Base-by-base conservation (phyloP, 2,329 filamentous ascomycete species). In the Xylaria sp. region DNA sequence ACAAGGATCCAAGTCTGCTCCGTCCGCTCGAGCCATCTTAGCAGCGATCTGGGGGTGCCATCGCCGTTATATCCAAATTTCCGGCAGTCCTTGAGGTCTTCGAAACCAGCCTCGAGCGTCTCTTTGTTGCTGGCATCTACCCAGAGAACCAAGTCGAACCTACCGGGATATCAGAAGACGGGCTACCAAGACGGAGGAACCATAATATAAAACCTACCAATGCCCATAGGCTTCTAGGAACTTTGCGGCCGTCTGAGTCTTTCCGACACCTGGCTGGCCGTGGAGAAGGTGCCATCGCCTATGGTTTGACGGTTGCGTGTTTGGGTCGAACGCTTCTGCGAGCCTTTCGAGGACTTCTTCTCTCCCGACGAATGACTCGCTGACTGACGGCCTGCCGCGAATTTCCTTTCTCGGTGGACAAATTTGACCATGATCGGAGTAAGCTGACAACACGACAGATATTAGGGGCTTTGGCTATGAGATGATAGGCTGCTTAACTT, bases 201-300 rank as follows among this genome's bases (percentile, higher is more conserved):
- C n/a, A n/a, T n/a, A n/a, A n/a, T n/a, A n/a, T n/a, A n/a, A 13
- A 34, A 13, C 54, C n/a, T 57, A 63, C 67, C 52, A 50, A 2
- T 59, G 34, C 11, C 61, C 52, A 1, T 56, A 34, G 2, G 39
- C 29, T 8, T 71, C 64, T 0, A 56, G 40, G 4, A 68, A 66
- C 20, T 62, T 69, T 2, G 68, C 24, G 0, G 64, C 68, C 3
- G 70, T 68, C n/a, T 71, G 63, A 0, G 65, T 71, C 39, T 72
- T 72, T 0, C 70, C 69, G 0, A 64, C 59, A 3, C 70, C 70
- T 2, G 63, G 62, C 56, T 70, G 63, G 0, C 69, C 70, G 21
- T 65, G 51, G 16, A 53, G 9, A 19, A 53, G 51, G 19, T 53
- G 51, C 11, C 21, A 45, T 2, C 51, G 34, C 4, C 26, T 37